These are phyloP conservation scores for Solanum chaucha DNA, from an alignment of 257 asterid species.

Conservation along the genomic window DNA sequence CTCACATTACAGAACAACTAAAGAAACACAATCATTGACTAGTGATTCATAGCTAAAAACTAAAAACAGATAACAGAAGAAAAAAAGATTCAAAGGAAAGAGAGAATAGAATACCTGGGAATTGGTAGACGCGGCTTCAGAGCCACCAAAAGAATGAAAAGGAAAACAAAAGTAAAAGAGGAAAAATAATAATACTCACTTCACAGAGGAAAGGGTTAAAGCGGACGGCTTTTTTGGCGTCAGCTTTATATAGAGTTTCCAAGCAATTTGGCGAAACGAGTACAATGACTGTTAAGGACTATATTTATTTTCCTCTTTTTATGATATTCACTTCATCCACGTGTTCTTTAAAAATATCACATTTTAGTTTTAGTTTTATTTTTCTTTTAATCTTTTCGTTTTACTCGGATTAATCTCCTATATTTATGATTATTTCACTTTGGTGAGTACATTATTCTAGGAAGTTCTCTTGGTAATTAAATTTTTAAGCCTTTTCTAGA, in stretches of 20 bases:
- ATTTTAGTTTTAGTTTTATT: background rate
- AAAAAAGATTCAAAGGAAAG: background rate
- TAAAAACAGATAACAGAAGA: background rate
- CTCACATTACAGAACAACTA: conserved; percentile 26
- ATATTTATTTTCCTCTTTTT: background rate
- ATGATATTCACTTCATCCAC: conserved; percentile 30
- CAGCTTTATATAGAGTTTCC: conserved; percentile 46
- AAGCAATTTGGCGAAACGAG: conserved; percentile 27
- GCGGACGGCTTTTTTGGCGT: conserved; percentile 37
- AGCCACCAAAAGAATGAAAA: conserved; percentile 25
- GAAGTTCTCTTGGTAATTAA: background rate
- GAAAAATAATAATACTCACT: background rate
- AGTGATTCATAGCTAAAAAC: background rate
- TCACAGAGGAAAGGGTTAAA: conserved; percentile 28
- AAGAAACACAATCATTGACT: background rate
- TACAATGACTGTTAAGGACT: conserved; percentile 7
- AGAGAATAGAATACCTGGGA: conserved; percentile 20
- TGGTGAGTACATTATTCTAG: background rate
- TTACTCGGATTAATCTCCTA: background rate
- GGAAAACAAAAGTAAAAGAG: background rate
- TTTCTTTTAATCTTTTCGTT: background rate
- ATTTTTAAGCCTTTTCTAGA: background rate
- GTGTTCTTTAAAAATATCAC: conserved; percentile 6
- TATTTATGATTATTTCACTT: background rate
- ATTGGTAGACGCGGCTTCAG: conserved; percentile 11